Conservation (phyloP, 179 eudicot species). For the Patellifolia procumbens region DNA sequence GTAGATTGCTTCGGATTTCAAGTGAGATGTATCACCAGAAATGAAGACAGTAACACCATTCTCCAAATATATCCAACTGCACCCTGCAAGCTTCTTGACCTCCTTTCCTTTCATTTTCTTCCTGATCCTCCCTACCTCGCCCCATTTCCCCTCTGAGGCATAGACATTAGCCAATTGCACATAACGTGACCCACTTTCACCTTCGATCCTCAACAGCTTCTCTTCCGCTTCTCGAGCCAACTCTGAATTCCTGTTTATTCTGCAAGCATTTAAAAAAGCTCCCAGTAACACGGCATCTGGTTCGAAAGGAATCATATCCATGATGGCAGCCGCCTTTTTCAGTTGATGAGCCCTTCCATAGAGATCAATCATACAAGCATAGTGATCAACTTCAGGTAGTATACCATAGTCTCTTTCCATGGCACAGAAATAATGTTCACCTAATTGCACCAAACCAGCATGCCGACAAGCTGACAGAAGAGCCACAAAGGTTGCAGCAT, state of each 20-base stretch:
- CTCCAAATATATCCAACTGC: slow-evolving; percentile 77
- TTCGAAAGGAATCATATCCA: slow-evolving; percentile 51
- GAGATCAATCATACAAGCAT: slow-evolving; percentile 90
- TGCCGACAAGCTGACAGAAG: slow-evolving; percentile 87
- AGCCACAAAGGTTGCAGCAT: slow-evolving; percentile 78
- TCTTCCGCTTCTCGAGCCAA: slow-evolving; percentile 65
- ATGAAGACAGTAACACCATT: slow-evolving; percentile 54
- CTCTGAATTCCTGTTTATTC: slow-evolving; percentile 47
- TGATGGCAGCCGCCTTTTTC: slow-evolving; percentile 59
- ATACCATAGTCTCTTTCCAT: slow-evolving; percentile 61
- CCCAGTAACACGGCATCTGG: slow-evolving; percentile 66
- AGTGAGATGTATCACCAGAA: slow-evolving; percentile 58
- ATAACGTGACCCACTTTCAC: slow-evolving; percentile 61
- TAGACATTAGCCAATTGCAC: slow-evolving; percentile 82
- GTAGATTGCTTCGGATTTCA: slow-evolving; percentile 55
- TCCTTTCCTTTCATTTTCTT: slow-evolving; percentile 83
- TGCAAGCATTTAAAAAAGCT: slow-evolving; percentile 78
- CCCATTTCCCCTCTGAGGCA: slow-evolving; percentile 81
- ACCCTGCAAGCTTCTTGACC: slow-evolving; percentile 72
- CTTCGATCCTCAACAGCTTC: slow-evolving; percentile 58
- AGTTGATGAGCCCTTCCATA: slow-evolving; percentile 71
- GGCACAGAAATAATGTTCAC: slow-evolving; percentile 61
- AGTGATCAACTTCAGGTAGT: slow-evolving; percentile 66
- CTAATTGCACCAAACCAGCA: slow-evolving; percentile 64
- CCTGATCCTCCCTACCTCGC: slow-evolving; percentile 79